Evolutionary conservation across 495 filamentous ascomycete genomes (phyloP), one percentile per base, ranked within the genome.

Genomic region (Penicillium coprophilum): DNA sequence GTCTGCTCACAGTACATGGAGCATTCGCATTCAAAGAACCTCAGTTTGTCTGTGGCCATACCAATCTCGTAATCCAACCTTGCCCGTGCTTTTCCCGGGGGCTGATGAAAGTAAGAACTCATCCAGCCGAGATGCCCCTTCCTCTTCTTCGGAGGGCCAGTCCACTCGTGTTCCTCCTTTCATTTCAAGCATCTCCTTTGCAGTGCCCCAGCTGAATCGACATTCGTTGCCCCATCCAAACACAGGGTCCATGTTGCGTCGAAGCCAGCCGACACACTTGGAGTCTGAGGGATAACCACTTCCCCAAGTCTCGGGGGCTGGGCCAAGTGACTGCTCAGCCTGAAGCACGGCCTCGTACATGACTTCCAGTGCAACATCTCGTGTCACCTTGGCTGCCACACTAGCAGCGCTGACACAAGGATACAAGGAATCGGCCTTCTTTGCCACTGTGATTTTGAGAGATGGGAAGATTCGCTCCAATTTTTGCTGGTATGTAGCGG

Each of bases 181-280:
- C 27, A 77, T 68, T 55, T 97, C 95, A 1, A 98, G 68, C 84
- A 97, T 83, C 67, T 97, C 92, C 69, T 92, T 97, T 10, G 87
- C 89, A 1, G 94, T 97, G 7, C 89, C 88, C 94, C 94, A 98
- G 65, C 90, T 94, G 58, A 97, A 97, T 32, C 94, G 80, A 65
- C 89, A 92, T 72, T 96, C 91, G 20, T 81, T 85, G 2, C 91
- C 90, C 95, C 95, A 98, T 13, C 94, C 94, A 76, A 97, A 98
- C 0, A 97, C 77, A 13, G 89, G 89, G 58, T 98, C 86, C 87
- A 96, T 96, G 59, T 90, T 90, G 36, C 70, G 74, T 72, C 84
- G 88, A 53, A 98, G 59, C 94, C 95, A 98, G 12, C 69, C 69
- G 17, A 87, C 83, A 63, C 90, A 92, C 57, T 87, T 83, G 31